Base-by-base conservation (phyloP, 1,284 basidiomycete species). In the Pseudozyma sp. region DNA sequence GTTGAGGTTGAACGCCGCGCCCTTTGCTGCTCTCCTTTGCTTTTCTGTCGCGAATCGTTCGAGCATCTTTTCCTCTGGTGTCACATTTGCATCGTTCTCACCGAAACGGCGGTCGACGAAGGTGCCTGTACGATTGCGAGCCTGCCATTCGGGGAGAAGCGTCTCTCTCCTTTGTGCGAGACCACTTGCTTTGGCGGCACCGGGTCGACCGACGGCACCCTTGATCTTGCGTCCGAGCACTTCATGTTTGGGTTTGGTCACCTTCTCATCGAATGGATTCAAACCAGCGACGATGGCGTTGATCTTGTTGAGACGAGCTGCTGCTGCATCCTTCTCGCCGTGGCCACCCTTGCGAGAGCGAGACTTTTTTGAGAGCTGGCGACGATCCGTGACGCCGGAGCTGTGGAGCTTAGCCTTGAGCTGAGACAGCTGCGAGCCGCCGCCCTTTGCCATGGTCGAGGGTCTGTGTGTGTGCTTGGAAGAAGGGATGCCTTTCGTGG, bases 21-120 rank as follows among this genome's bases (percentile, higher is more conserved):
- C 90, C 84, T 92, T 94, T 46, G 92, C 91, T 63, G 77, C 58
- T 31, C 78, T 60, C 11, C 71, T 57, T 53, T 82, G 78, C 48
- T 80, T 75, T 85, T 98, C 96, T 67, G 89, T 89, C 6, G 94
- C 98, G 85, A 97, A 99, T 39, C 97, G 91, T 85, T 97, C 94
- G 31, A 99, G 88, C 91, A 98, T 98, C 74, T 94, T 92, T 79
- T 99, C 96, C 84, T 99, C 97, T 16, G 94, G 87, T 10, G 92
- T 91, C 88, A 99, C 90, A 10, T 90, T 89, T 2, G 94, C 90
- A 78, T 99, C 91, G 79, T 92, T 91, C 88, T 99, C 97, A 86
- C 97, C 97, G 80, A 99, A 97, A 42, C 97, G 91, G 58, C 94
- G 89, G 85, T 99, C 97, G 56, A 96, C 87, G 73, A 99, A 92